These are phyloP conservation scores for Scheffersomyces quercinus DNA, from an alignment of 1,139 yeast species.

Conservation along the genomic window DNA sequence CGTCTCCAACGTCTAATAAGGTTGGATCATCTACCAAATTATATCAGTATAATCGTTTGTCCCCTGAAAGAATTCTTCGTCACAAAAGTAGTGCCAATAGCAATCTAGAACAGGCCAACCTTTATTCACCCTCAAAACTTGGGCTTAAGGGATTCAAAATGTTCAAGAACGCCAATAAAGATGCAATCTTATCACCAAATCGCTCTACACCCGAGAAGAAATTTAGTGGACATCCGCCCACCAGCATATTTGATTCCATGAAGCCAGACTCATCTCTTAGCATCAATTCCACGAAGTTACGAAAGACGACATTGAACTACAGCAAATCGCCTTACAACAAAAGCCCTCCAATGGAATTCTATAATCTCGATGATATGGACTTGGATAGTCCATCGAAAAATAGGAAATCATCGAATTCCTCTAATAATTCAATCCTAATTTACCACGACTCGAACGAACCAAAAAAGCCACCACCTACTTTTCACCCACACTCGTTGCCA, in stretches of 20 bases:
- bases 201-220: constrained; percentile 21
- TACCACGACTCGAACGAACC: constrained; percentile 12
- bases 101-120: constrained; percentile 11
- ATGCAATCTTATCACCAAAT: constrained; percentile 36
- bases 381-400: constrained; percentile 38
- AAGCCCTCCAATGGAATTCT: constrained; percentile 23
- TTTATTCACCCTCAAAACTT: constrained; percentile 34
- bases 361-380: constrained; percentile 31
- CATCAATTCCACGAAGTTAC: constrained; percentile 9
- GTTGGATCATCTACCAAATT: not conserved
- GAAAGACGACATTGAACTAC: constrained; percentile 14
- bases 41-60: not conserved
- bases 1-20: constrained; percentile 37
- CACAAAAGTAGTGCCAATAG: not conserved
- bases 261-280: constrained; percentile 5
- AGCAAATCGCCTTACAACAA: constrained; percentile 21
- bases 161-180: constrained; percentile 35
- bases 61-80: constrained; percentile 6
- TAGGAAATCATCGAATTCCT: constrained; percentile 28
- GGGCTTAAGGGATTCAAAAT: constrained; percentile 34
- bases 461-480: constrained; percentile 4
- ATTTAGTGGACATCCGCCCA: constrained; percentile 6
- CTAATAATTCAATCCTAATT: constrained; percentile 14
- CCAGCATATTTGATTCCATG: constrained; percentile 17
- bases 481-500: constrained; percentile 1